Conservation (phyloP, 176 grass and related monocot genomes). For the Saccharum spontaneum region DNA sequence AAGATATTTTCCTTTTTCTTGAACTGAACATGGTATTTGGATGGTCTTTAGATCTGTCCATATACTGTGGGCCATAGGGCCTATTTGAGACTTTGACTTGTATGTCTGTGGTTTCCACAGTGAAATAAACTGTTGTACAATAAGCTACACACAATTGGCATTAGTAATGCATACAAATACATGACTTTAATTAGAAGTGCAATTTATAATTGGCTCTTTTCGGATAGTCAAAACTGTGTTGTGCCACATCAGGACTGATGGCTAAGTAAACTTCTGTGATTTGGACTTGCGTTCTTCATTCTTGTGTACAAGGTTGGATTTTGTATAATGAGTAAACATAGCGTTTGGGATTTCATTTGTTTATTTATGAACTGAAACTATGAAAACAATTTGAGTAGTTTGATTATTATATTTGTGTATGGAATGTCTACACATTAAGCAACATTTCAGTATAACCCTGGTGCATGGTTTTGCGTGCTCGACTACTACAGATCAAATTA, state of each 20-base stretch:
- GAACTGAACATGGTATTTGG: not conserved
- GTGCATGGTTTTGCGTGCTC: not conserved
- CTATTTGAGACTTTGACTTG: not conserved
- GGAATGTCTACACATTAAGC: not conserved
- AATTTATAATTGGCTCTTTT: not conserved
- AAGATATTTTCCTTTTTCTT: not conserved
- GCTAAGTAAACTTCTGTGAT: not conserved
- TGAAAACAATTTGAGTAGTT: not conserved
- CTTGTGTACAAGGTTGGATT: not conserved
- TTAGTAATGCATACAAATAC: not conserved
- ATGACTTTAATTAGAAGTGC: constrained; percentile 5
- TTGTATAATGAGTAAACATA: not conserved
- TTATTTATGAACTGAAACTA: constrained; percentile 6
- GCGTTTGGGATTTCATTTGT: not conserved
- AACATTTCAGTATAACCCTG: not conserved
- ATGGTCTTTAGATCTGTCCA: not conserved
- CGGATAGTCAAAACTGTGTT: not conserved
- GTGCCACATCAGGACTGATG: not conserved
- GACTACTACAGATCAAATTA: not conserved
- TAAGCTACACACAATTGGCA: not conserved
- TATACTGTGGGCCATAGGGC: not conserved
- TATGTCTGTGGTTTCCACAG: not conserved
- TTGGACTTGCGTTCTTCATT: not conserved
- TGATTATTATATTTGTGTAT: not conserved
- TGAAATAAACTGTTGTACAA: not conserved